A percentile compares a stretch with the other conserved stretches of the same genome.
phyloP scores from a whole-genome alignment of 805 yeast genomes.

The Myxozyma vanderwaltii region DNA sequence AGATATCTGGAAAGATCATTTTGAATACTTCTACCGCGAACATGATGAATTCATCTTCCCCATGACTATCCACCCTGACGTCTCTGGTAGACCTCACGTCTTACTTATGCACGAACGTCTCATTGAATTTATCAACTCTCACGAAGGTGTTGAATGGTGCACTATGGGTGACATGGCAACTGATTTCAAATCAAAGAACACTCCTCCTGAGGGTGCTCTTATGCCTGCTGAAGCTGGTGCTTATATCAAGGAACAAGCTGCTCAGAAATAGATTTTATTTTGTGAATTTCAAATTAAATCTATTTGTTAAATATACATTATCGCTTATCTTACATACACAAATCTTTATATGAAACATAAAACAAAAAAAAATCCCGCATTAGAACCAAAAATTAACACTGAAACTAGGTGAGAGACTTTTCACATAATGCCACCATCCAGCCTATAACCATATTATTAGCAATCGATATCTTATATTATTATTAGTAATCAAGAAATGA shows the following conservation, averaged over 20 bases:
- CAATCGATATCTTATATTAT: too few species aligned
- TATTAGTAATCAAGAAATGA: too few species aligned
- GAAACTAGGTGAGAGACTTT: slow-evolving; percentile 31
- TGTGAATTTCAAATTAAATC: background rate
- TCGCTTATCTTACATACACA: too few species aligned
- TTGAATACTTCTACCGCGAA: slow-evolving; percentile 46
- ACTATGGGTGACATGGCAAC: slow-evolving; percentile 45
- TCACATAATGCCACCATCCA: slow-evolving; percentile 40
- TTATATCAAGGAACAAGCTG: slow-evolving; percentile 15
- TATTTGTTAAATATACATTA: background rate
- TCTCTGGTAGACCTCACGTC: slow-evolving; percentile 46
- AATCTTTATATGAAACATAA: too few species aligned
- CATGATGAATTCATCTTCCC: slow-evolving; percentile 47
- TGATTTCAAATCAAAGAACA: slow-evolving; percentile 41
- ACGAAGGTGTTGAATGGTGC: slow-evolving; percentile 48
- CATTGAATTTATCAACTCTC: slow-evolving; percentile 44
- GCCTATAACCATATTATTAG: slow-evolving; percentile 3
- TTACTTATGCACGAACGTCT: slow-evolving; percentile 45
- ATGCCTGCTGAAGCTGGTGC: slow-evolving; percentile 38
- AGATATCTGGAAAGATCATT: slow-evolving; percentile 47
- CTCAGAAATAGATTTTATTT: background rate
- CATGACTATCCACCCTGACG: slow-evolving; percentile 47
- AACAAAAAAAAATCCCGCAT: too few species aligned
- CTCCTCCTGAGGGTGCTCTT: slow-evolving; percentile 41
- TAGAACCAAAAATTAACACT: slow-evolving; percentile 39